Evolutionary conservation across 441 rosid species (phyloP).

Genomic region (Corymbia citriodora): DNA sequence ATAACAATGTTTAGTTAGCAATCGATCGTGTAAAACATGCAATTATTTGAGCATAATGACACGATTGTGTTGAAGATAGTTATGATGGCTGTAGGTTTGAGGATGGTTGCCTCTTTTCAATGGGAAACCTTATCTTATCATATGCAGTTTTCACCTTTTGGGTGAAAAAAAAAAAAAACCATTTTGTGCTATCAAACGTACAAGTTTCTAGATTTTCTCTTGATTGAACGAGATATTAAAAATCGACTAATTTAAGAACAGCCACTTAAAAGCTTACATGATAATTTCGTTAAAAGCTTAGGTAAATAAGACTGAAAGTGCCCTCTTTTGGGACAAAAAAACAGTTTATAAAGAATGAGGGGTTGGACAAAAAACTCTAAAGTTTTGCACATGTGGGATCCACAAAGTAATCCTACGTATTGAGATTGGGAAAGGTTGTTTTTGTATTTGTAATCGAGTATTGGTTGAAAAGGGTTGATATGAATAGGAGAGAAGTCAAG

Average conservation of each 20-base stretch:
- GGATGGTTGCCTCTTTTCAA: not conserved
- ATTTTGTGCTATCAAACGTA: rapidly evolving
- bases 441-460: not conserved
- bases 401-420: not conserved
- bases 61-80: not conserved
- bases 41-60: not conserved
- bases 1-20: not conserved
- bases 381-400: not conserved
- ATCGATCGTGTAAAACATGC: not conserved
- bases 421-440: not conserved
- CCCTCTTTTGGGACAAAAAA: not conserved
- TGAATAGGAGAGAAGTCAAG: not conserved
- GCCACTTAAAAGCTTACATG: not conserved
- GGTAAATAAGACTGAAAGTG: not conserved
- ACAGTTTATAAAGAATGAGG: not conserved
- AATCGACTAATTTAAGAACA: not conserved
- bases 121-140: not conserved
- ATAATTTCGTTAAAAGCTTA: not conserved
- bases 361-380: not conserved
- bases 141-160: not conserved
- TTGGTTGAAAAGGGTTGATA: not conserved
- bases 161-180: not conserved
- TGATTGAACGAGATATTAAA: not conserved
- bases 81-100: not conserved
- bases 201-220: not conserved